A percentile compares a stretch with the other conserved stretches of the same genome.
phyloP scores from a whole-genome alignment of 1,284 basidiomycete species.

The Trichosporon faecale region DNA sequence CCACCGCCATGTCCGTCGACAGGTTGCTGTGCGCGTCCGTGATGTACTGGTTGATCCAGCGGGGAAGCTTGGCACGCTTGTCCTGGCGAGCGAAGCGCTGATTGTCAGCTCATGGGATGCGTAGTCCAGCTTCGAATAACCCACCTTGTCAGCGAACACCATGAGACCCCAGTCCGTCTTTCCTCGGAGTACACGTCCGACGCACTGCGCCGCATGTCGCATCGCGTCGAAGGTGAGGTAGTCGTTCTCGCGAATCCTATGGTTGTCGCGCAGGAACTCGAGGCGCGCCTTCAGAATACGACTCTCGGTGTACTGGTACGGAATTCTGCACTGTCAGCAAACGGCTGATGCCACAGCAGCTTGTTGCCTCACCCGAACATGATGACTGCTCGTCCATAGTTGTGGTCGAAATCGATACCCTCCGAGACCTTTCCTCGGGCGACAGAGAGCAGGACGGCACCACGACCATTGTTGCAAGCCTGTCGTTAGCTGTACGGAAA shows the following conservation, averaged over 20 bases:
- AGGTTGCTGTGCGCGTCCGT: constrained; percentile 95
- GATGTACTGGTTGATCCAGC: constrained; percentile 99
- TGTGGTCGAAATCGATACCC: constrained; percentile 99
- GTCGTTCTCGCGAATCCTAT: constrained; percentile 96
- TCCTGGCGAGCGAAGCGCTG: constrained; percentile 95
- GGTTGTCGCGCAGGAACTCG: constrained; percentile 97
- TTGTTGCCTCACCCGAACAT: constrained; percentile 99
- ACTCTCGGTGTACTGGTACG: constrained; percentile 98
- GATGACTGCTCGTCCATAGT: constrained; percentile 97
- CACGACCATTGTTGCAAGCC: constrained; percentile 98
- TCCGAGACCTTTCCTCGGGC: constrained; percentile 99
- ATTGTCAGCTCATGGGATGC: background rate
- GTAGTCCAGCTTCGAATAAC: constrained; percentile 26
- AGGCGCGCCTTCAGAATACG: constrained; percentile 95
- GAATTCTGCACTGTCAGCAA: constrained; percentile 62
- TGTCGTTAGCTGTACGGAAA: constrained; percentile 42
- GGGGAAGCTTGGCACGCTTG: constrained; percentile 93
- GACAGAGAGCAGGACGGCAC: constrained; percentile 93
- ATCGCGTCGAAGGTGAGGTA: constrained; percentile 99
- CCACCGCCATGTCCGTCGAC: constrained; percentile 97
- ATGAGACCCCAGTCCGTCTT: constrained; percentile 99
- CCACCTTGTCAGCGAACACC: constrained; percentile 97
- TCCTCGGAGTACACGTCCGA: constrained; percentile 92
- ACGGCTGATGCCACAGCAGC: constrained; percentile 35
- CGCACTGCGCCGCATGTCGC: constrained; percentile 98